Evolutionary conservation across 108 stramenopile species (phyloP), one percentile per base, ranked within the genome.

Genomic region (Stephanodiscus minutulus): DNA sequence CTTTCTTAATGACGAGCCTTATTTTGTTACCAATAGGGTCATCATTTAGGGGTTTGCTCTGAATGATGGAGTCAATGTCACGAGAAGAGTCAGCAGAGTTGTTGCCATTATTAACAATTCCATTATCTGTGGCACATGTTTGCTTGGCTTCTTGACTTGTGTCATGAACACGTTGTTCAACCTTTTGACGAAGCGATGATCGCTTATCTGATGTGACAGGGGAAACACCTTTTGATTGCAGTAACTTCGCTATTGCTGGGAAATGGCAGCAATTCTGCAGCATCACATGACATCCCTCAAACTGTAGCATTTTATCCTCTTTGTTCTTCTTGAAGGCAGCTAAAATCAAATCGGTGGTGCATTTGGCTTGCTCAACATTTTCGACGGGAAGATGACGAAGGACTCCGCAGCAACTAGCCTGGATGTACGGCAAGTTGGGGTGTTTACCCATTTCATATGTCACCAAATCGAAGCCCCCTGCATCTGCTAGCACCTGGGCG

Each of bases 251-350:
- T 5, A 72, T 48, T 6, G 37, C 36, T 28, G 72, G 66, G 43
- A 50, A 64, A 9, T 22, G 39, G 20, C 50, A 61, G 33, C 61
- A 68, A 35, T 65, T 24, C 33, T 66, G 48, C 64, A 81, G 54
- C 52, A 81, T 25, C 44, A 65, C 80, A 47, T 72, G 57, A 28
- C 74, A 75, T 35, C 70, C 70, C 20, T 58, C 61, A 24, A 72
- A 27, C 50, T 76, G 80, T 44, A 81, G 31, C 27, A 12, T 44
- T 24, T 36, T 59, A 52, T 76, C 74, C 0, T 66, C 64, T 29
- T 25, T 17, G 50, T 81, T 49, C 37, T 62, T 66, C 49, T 81
- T 76, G 35, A 76, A 60, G 13, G 75, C 69, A 25, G 58, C 49
- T 35, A 81, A 28, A 43, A 72, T 41, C 22, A 81, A 50, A 21